Conservation (phyloP, 2,329 filamentous ascomycete species). For the Colletotrichum kahawae region DNA sequence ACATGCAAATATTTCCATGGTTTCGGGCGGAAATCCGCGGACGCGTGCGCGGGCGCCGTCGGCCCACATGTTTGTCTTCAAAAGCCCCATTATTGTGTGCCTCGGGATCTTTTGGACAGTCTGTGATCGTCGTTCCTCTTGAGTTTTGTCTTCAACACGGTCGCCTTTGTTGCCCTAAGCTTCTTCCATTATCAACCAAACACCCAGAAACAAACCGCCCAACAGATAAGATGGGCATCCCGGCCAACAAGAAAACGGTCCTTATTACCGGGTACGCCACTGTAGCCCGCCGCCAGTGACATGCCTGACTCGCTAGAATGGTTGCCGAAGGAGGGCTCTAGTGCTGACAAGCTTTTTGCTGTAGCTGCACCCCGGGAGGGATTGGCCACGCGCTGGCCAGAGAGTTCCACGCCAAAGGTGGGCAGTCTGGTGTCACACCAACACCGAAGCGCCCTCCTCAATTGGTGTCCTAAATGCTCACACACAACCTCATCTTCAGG, state of each 20-base stretch:
- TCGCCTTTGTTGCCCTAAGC: background rate
- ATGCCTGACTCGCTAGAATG: background rate
- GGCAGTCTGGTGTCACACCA: background rate
- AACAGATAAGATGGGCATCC: constrained; percentile 16
- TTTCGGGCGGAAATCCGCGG: background rate
- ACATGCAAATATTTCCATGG: background rate
- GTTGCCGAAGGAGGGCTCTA: background rate
- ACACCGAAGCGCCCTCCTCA: background rate
- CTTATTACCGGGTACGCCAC: constrained; percentile 53
- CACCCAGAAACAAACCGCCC: background rate
- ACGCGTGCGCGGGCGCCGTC: background rate
- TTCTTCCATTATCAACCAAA: background rate
- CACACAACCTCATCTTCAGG: constrained; percentile 33
- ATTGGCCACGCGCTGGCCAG: constrained; percentile 60
- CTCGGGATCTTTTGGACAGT: background rate
- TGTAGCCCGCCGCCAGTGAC: background rate
- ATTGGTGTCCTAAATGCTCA: background rate
- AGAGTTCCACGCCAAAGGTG: constrained; percentile 59
- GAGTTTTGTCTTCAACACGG: background rate
- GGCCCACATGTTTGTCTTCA: constrained; percentile 1
- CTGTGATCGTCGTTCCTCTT: background rate
- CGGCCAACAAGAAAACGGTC: constrained; percentile 41
- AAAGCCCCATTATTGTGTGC: background rate
- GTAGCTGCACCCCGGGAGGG: constrained; percentile 62
- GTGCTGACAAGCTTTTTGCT: background rate